Evolutionary conservation across 306 rosid species (phyloP), one percentile per base, ranked within the genome.

Genomic region (Gleditsia sinensis): DNA sequence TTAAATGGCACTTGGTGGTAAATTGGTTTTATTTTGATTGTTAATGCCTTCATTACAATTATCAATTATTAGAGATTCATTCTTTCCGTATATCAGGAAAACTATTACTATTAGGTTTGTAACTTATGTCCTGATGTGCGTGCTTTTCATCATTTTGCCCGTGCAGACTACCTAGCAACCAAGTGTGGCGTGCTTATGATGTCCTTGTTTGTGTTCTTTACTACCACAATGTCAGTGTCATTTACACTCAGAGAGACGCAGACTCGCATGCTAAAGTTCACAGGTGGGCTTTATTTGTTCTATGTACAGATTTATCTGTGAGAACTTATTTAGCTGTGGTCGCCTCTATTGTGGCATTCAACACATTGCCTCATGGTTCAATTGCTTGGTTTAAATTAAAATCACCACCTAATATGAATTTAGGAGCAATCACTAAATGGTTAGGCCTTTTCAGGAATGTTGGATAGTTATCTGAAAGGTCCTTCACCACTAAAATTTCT

Each of bases 101-200:
- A 34, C 59, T 80, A 67, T 19, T 75, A 53, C 20, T 46, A 21
- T 55, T 59, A 28, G 37, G 17, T 28, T 28, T 83, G 53, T 61
- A 68, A 64, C 53, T 17, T 19, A 49, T 43, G 10, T 42, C 51
- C 49, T 21, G 67, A 39, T 16, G 3, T 12, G 19, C 20, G 43
- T 57, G 21, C 9, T 56, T 49, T 25, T 72, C 13, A 46, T 65
- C 43, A 33, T 49, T 70, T 79, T 54, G 14, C 28, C 60, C 68
- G 13, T 82, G 88, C 93, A 93, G 98, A 93, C 79, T 93, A 93
- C 84, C 93, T 93, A 34, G 98, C 87, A 80, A 91, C 85, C 14
- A 93, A 93, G 87, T 93, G 96, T 76, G 98, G 98, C 4, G 96
- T 93, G 83, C 98, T 93, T 71, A 91, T 93, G 96, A 93, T 93